Conservation (phyloP, 2,329 filamentous ascomycete genomes). For the Penicillium sp. region DNA sequence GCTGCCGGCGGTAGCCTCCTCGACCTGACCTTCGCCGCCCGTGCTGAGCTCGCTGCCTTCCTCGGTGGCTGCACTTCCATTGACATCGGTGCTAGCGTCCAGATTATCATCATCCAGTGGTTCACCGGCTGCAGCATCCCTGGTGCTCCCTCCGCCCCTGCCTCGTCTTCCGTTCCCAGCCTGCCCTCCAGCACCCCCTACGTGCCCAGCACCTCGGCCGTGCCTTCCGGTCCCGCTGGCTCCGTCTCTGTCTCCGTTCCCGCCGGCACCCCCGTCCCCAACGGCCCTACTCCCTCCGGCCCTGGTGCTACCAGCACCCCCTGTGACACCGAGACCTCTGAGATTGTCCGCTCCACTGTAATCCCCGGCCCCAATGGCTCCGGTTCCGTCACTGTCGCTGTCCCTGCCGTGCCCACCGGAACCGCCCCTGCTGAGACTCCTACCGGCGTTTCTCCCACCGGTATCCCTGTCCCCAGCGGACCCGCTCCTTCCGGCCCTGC, state of each 20-base stretch:
- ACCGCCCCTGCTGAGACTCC: constrained; percentile 10
- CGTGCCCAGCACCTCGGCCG: constrained; percentile 7
- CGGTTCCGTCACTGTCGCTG: background rate
- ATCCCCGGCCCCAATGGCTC: background rate
- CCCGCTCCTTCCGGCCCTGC: constrained; percentile 9
- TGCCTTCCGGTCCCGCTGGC: constrained; percentile 8
- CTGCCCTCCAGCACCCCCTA: constrained; percentile 14
- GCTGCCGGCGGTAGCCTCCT: constrained; percentile 34
- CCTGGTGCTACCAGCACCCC: constrained; percentile 12
- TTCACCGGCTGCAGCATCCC: constrained; percentile 32
- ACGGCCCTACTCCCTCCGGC: constrained; percentile 7
- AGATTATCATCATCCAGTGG: constrained; percentile 48
- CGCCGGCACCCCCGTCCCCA: constrained; percentile 2
- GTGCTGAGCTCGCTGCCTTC: constrained; percentile 38
- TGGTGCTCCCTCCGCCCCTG: constrained; percentile 16
- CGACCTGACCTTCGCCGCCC: constrained; percentile 31
- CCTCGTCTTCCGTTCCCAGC: constrained; percentile 19
- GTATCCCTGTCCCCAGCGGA: background rate
- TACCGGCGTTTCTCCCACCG: constrained; percentile 5
- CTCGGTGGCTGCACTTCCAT: constrained; percentile 29
- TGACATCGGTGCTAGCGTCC: constrained; percentile 41
- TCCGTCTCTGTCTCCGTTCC: constrained; percentile 1
- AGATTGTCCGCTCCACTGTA: constrained; percentile 2
- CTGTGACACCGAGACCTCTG: constrained; percentile 7
- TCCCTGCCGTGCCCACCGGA: constrained; percentile 9